Conservation (phyloP, 225 moss, liverwort and hornwort genomes). For the Lunularia cruciata region DNA sequence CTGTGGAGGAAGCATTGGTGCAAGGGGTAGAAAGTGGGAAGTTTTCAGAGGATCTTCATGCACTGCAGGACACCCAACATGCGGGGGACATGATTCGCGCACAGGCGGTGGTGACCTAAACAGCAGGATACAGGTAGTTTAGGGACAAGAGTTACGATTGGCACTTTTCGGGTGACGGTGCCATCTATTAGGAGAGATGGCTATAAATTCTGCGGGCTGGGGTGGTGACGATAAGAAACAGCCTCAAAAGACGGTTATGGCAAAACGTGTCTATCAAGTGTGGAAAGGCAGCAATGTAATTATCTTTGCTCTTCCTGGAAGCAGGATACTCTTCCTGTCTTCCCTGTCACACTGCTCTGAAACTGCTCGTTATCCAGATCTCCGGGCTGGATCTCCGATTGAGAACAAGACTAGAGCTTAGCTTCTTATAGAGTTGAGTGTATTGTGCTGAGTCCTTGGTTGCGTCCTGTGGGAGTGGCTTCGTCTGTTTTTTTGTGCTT, state of each 20-base stretch:
- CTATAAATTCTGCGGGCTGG: slow-evolving; percentile 36
- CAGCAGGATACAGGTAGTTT: slow-evolving; percentile 10
- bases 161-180: not conserved
- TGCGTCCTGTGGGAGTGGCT: too few species aligned
- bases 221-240: slow-evolving; percentile 35
- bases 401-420: too few species aligned
- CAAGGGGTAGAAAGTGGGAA: slow-evolving; percentile 15
- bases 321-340: not conserved
- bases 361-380: not conserved
- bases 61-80: not conserved
- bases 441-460: too few species aligned
- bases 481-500: too few species aligned
- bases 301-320: not conserved
- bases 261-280: slow-evolving; percentile 88
- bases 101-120: not conserved
- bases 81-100: slow-evolving; percentile 4
- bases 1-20: slow-evolving; percentile 17
- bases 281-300: slow-evolving; percentile 99
- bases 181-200: slow-evolving; percentile 31
- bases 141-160: not conserved
- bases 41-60: not conserved
- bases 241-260: slow-evolving; percentile 34
- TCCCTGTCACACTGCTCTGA: not conserved
- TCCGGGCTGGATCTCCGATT: not conserved
- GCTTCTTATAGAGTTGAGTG: too few species aligned